phyloP scores from a whole-genome alignment of 1,284 basidiomycete species.

The Ganoderma boninense region DNA sequence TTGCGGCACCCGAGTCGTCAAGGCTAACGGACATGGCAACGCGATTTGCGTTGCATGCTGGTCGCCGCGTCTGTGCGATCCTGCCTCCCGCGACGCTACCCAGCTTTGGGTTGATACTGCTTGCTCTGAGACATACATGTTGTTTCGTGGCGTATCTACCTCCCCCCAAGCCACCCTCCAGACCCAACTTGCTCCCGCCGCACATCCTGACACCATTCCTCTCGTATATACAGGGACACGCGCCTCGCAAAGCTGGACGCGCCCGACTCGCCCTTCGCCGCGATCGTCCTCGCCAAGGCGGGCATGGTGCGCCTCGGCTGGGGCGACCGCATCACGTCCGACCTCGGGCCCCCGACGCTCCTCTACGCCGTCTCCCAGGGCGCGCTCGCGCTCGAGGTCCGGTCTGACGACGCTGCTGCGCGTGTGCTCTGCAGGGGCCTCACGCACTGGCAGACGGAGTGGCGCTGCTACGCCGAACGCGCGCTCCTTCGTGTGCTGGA shows the following conservation, averaged over 20 bases:
- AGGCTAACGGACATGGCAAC: too few species aligned
- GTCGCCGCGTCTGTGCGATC: too few species aligned
- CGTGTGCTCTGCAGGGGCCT: slow-evolving; percentile 70
- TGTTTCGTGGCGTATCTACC: too few species aligned
- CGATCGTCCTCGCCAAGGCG: slow-evolving; percentile 93
- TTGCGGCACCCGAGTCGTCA: too few species aligned
- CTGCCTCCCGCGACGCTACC: too few species aligned
- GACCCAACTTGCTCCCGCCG: not conserved
- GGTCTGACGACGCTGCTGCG: slow-evolving; percentile 72
- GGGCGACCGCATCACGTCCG: slow-evolving; percentile 81
- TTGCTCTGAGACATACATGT: too few species aligned
- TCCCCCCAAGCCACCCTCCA: too few species aligned
- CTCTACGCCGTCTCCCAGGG: slow-evolving; percentile 96
- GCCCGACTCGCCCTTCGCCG: slow-evolving; percentile 84
- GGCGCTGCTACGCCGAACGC: slow-evolving; percentile 85
- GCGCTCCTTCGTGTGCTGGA: slow-evolving; percentile 89
- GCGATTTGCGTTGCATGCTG: too few species aligned
- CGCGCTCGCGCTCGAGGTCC: slow-evolving; percentile 90
- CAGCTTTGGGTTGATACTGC: too few species aligned
- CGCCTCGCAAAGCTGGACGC: slow-evolving; percentile 93
- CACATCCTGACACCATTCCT: not conserved
- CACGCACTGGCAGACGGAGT: slow-evolving; percentile 81
- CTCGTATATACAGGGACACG: slow-evolving; percentile 70
- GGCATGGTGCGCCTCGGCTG: slow-evolving; percentile 89
- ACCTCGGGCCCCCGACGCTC: slow-evolving; percentile 79